These are phyloP conservation scores for Globisporangium nodosum DNA, from an alignment of 352 stramenopile species.

Conservation along the genomic window DNA sequence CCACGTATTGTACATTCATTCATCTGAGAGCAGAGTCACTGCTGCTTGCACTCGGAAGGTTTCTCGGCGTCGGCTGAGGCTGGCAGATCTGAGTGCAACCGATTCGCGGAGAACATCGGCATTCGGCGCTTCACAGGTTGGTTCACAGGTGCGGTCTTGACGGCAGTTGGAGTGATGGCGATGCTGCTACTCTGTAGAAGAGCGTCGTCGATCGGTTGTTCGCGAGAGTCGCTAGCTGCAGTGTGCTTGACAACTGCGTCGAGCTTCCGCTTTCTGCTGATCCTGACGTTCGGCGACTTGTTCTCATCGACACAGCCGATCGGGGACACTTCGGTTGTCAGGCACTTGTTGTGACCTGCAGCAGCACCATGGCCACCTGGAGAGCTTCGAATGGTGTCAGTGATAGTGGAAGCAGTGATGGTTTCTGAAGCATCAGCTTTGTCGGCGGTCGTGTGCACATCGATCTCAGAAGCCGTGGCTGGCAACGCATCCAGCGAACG, in stretches of 20 bases:
- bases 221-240: not conserved
- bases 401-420: no score
- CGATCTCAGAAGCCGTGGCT: not conserved
- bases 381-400: not conserved
- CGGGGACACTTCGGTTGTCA: not conserved
- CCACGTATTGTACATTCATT: not conserved
- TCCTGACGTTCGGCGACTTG: constrained; percentile 4
- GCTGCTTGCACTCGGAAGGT: constrained; percentile 17
- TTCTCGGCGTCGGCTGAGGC: constrained; percentile 3
- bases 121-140: constrained; percentile 3
- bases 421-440: not conserved
- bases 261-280: constrained; percentile 3
- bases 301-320: constrained; percentile 5
- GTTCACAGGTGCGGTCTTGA: not conserved
- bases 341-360: not conserved
- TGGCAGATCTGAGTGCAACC: not conserved
- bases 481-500: not conserved
- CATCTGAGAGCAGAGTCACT: constrained; percentile 3
- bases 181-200: not conserved
- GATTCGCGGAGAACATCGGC: constrained; percentile 5
- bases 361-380: not conserved
- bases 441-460: not conserved
- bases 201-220: not conserved
- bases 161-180: not conserved
- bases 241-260: not conserved